A percentile compares a stretch with the other conserved stretches of the same genome.
Conservation (phyloP, 495 filamentous ascomycete species). For the Aspergillus heteromorphus region DNA sequence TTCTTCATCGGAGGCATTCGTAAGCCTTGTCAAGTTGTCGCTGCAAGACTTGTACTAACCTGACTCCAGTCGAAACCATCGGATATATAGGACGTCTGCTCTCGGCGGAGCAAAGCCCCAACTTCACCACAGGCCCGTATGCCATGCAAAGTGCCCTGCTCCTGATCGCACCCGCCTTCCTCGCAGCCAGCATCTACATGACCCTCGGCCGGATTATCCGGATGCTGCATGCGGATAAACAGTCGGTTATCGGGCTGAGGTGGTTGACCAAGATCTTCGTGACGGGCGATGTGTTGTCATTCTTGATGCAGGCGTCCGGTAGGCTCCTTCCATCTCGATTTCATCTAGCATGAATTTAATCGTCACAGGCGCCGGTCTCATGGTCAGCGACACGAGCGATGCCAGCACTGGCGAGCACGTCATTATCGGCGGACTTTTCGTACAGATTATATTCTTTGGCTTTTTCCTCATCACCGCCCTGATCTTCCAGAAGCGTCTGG, state of each 20-base stretch:
- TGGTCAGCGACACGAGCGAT: conserved; percentile 16
- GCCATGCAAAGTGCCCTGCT: conserved; percentile 48
- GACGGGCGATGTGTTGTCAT: conserved; percentile 34
- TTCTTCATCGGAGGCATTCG: conserved; percentile 50
- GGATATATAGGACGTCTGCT: conserved; percentile 37
- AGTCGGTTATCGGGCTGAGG: conserved; percentile 30
- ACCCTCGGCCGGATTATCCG: conserved; percentile 46
- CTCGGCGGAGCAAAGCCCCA: conserved; percentile 23
- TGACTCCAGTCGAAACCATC: conserved; percentile 31
- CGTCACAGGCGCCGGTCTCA: conserved; percentile 28
- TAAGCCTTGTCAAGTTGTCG: conserved; percentile 23
- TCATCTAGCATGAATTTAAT: background rate
- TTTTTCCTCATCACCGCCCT: conserved; percentile 45
- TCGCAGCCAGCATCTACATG: conserved; percentile 55
- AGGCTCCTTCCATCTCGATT: background rate
- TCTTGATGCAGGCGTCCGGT: conserved; percentile 38
- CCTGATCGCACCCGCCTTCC: conserved; percentile 47
- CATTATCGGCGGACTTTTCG: conserved; percentile 43
- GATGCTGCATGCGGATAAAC: conserved; percentile 35
- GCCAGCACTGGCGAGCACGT: conserved; percentile 27
- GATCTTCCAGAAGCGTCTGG: conserved; percentile 35
- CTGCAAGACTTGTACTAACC: background rate
- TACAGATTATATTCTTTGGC: conserved; percentile 51
- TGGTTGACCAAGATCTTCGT: conserved; percentile 47
- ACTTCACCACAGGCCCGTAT: conserved; percentile 36